Evolutionary conservation across 1,139 yeast genomes (phyloP).

Genomic region (Pichia sp.): DNA sequence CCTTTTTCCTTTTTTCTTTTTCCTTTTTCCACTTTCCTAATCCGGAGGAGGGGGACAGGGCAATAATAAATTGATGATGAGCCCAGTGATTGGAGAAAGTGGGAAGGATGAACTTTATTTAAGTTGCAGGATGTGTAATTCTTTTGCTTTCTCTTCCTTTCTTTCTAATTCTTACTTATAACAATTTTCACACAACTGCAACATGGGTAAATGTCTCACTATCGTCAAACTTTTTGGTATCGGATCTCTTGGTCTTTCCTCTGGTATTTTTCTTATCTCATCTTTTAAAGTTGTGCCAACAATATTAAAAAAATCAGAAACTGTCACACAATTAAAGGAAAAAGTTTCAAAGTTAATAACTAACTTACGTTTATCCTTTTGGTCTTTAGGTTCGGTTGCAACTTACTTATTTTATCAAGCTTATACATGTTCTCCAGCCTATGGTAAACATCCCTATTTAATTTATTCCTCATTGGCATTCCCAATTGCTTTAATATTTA

Average conservation of each 20-base stretch:
- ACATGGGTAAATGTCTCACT: conserved; percentile 39
- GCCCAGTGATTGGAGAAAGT: background rate
- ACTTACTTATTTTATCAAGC: conserved; percentile 39
- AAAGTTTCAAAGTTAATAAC: conserved; percentile 25
- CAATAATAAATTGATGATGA: background rate
- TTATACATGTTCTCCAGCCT: conserved; percentile 36
- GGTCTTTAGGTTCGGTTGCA: conserved; percentile 35
- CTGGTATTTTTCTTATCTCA: conserved; percentile 38
- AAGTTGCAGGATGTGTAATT: no score
- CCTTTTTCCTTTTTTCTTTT: background rate
- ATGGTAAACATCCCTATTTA: conserved; percentile 51
- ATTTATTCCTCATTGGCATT: conserved; percentile 49
- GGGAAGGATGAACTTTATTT: no score
- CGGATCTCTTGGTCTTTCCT: conserved; percentile 45
- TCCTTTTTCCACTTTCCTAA: background rate
- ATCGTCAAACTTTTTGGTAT: conserved; percentile 46
- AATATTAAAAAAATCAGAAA: conserved; percentile 7
- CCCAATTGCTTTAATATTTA: conserved; percentile 33
- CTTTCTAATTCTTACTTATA: background rate
- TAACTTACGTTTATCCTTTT: conserved; percentile 31
- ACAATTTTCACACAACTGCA: background rate
- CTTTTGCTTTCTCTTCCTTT: background rate
- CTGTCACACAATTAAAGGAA: conserved; percentile 6
- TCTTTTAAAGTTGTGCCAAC: conserved; percentile 34
- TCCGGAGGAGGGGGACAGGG: background rate